Conservation (phyloP, 345 rosid species). For the Linum usitatissimum region DNA sequence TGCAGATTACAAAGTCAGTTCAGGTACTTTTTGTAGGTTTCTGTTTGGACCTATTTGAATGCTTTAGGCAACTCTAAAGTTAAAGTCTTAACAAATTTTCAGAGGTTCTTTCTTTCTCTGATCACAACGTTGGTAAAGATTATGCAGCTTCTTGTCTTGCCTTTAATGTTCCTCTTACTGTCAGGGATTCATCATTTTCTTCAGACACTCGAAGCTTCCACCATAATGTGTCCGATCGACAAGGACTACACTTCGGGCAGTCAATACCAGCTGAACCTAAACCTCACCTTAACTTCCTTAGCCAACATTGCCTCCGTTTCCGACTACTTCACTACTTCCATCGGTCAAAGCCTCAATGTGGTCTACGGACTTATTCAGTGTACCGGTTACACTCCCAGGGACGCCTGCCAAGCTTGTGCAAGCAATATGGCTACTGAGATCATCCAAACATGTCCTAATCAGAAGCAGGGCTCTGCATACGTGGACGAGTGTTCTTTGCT, state of each 20-base stretch:
- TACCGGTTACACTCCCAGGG: slow-evolving; percentile 42
- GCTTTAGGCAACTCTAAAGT: not conserved
- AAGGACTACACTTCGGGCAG: slow-evolving; percentile 30
- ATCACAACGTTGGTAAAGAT: too few species aligned
- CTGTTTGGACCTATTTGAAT: not conserved
- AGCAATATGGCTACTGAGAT: slow-evolving; percentile 35
- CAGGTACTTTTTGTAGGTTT: not conserved
- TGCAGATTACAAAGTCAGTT: not conserved
- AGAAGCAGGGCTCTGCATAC: slow-evolving; percentile 42
- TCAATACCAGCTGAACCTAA: slow-evolving; percentile 34
- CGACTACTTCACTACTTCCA: slow-evolving; percentile 34
- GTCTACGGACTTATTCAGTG: slow-evolving; percentile 50
- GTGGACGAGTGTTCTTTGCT: slow-evolving; percentile 55
- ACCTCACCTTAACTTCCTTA: slow-evolving; percentile 28
- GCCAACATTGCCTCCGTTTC: slow-evolving; percentile 29
- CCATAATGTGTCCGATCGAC: not conserved
- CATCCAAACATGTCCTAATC: slow-evolving; percentile 32
- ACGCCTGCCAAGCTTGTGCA: slow-evolving; percentile 39
- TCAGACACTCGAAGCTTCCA: slow-evolving; percentile 28
- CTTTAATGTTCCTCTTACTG: slow-evolving; percentile 10
- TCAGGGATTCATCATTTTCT: slow-evolving; percentile 23
- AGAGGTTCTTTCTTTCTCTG: not conserved
- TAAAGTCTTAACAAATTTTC: not conserved
- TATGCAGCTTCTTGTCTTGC: slow-evolving; percentile 5
- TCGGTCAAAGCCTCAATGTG: slow-evolving; percentile 26